Percentiles rank a stretch among this genome's conserved stretches.
phyloP scores from a whole-genome alignment of 768 basidiomycete species.

The Lactarius deliciosus region DNA sequence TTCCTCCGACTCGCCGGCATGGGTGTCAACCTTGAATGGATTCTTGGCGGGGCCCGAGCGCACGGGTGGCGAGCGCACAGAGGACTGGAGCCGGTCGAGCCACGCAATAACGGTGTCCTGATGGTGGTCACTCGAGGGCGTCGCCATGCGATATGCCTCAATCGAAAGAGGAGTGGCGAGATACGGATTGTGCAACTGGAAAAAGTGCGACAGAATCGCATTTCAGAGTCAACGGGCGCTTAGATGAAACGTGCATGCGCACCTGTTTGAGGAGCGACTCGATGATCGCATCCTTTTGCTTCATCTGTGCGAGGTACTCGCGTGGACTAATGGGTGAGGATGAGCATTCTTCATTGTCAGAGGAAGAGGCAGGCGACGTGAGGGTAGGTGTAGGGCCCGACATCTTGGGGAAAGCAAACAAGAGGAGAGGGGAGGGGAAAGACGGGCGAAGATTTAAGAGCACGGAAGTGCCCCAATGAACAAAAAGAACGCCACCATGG shows the following conservation, averaged over 20 bases:
- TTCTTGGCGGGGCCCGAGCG: slow-evolving; percentile 40
- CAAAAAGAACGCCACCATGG: neutral
- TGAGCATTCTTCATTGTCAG: slow-evolving; percentile 32
- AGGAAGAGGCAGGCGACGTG: slow-evolving; percentile 7
- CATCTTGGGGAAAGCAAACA: neutral
- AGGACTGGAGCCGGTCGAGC: slow-evolving; percentile 68
- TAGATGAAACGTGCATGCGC: slow-evolving; percentile 24
- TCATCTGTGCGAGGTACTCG: slow-evolving; percentile 82
- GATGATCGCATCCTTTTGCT: slow-evolving; percentile 86
- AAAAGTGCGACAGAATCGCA: neutral
- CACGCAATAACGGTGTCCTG: slow-evolving; percentile 70
- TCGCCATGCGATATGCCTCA: slow-evolving; percentile 75
- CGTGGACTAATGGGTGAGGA: slow-evolving; percentile 60
- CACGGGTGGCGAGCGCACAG: slow-evolving; percentile 51
- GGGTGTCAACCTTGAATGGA: slow-evolving; percentile 47
- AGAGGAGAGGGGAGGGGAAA: slow-evolving; percentile 35
- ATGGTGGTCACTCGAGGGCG: slow-evolving; percentile 69
- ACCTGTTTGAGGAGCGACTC: slow-evolving; percentile 84
- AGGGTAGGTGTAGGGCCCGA: neutral
- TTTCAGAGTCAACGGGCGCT: neutral
- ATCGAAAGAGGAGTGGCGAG: slow-evolving; percentile 76
- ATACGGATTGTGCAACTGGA: slow-evolving; percentile 77
- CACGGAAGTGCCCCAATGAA: slow-evolving; percentile 27
- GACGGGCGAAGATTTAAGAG: slow-evolving; percentile 31
- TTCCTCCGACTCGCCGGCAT: slow-evolving; percentile 35